Evolutionary conservation across 2,329 filamentous ascomycete species (phyloP).

Genomic region (Diplodia corticola): DNA sequence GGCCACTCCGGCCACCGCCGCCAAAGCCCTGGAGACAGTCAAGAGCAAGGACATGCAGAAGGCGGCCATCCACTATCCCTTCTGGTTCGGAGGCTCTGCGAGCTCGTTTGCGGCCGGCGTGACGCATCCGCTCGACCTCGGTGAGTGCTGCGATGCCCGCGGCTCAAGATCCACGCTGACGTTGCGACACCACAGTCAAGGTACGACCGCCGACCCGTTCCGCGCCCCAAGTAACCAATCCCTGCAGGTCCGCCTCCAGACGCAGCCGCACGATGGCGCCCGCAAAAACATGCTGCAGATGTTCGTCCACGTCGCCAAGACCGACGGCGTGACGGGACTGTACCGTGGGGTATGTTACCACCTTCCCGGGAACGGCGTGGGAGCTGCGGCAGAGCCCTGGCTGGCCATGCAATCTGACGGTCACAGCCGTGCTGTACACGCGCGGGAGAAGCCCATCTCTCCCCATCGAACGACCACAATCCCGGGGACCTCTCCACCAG

Average conservation of each 20-base stretch:
- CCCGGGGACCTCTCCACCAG: neutral
- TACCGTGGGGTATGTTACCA: conserved; percentile 69
- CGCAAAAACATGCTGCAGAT: conserved; percentile 79
- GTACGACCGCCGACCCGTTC: conserved; percentile 32
- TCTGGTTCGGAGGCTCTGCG: conserved; percentile 94
- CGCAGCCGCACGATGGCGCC: conserved; percentile 67
- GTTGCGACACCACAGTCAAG: conserved; percentile 41
- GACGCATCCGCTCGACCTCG: conserved; percentile 89
- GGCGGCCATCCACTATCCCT: conserved; percentile 48
- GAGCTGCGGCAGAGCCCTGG: neutral
- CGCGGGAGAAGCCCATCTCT: neutral
- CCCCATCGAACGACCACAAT: neutral
- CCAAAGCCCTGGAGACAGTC: conserved; percentile 32
- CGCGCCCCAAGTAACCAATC: neutral
- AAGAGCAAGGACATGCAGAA: conserved; percentile 47
- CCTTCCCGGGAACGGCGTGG: neutral
- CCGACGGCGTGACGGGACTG: conserved; percentile 74
- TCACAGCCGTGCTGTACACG: neutral
- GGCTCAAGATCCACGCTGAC: conserved; percentile 32
- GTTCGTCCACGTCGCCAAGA: conserved; percentile 75
- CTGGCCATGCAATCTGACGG: neutral
- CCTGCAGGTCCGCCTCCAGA: conserved; percentile 78
- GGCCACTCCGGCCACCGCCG: conserved; percentile 42
- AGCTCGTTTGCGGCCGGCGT: conserved; percentile 88
- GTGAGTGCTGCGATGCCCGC: conserved; percentile 54